A percentile compares a stretch with the other conserved stretches of the same genome.
These are phyloP conservation scores for Brassica nigra DNA, from an alignment of 345 rosid genomes.

Conservation along the genomic window DNA sequence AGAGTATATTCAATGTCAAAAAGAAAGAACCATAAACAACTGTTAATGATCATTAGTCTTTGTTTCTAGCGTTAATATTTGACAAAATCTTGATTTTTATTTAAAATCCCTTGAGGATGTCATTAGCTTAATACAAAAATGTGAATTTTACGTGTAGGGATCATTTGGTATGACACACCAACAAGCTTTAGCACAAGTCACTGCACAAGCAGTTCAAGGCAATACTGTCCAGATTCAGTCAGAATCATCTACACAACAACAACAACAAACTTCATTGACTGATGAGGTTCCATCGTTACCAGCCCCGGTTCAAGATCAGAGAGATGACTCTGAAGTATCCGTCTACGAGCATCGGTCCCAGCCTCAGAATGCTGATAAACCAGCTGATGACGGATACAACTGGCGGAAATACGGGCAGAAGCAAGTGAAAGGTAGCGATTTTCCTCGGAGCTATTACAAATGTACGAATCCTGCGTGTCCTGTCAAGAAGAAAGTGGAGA, in stretches of 20 bases:
- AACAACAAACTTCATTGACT: constrained; percentile 33
- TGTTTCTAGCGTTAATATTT: constrained; percentile 1
- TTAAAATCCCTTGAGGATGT: not conserved
- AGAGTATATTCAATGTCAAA: constrained; percentile 17
- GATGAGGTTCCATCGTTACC: constrained; percentile 39
- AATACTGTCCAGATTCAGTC: constrained; percentile 41
- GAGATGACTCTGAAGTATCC: constrained; percentile 46
- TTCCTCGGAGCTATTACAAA: constrained; percentile 82
- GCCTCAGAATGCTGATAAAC: constrained; percentile 55
- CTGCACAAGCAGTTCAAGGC: constrained; percentile 73
- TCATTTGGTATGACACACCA: constrained; percentile 80
- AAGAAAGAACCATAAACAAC: constrained; percentile 6
- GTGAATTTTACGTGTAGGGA: constrained; percentile 48
- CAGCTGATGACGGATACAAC: constrained; percentile 72
- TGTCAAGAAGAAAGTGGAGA: constrained; percentile 87
- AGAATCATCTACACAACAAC: constrained; percentile 39
- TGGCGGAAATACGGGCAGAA: constrained; percentile 96
- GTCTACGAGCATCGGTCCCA: constrained; percentile 52
- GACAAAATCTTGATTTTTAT: not conserved
- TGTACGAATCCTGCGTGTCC: constrained; percentile 73
- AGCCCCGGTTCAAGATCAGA: constrained; percentile 23
- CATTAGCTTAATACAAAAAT: not conserved
- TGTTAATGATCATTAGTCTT: not conserved
- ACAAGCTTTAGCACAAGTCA: constrained; percentile 81
- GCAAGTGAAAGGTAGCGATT: constrained; percentile 84